A percentile compares a stretch with the other conserved stretches of the same genome.
phyloP scores from a whole-genome alignment of 2,329 filamentous ascomycete genomes.

The Beauveria sp. region DNA sequence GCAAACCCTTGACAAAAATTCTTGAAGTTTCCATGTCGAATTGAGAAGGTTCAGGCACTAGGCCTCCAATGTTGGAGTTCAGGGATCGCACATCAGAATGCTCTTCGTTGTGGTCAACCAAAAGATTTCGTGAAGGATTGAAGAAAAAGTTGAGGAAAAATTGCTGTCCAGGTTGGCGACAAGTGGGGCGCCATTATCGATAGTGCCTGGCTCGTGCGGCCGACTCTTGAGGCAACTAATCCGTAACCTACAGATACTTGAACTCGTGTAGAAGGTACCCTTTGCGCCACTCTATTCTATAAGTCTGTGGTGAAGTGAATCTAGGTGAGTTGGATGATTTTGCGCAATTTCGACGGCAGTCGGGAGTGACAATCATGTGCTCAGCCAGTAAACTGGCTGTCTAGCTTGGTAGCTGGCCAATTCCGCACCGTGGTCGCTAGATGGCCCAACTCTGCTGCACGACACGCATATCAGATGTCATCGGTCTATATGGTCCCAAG shows the following conservation, averaged over 20 bases:
- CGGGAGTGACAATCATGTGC: too few species aligned
- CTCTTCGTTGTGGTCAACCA: constrained; percentile 13
- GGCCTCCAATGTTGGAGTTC: constrained; percentile 12
- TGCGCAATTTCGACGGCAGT: too few species aligned
- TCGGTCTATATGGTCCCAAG: too few species aligned
- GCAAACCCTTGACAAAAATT: constrained; percentile 74
- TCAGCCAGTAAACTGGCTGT: too few species aligned
- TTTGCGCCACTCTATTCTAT: too few species aligned
- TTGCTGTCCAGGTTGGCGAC: constrained; percentile 13
- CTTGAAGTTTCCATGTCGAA: constrained; percentile 52
- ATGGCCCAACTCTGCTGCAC: too few species aligned
- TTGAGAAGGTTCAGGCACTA: constrained; percentile 11
- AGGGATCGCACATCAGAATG: constrained; percentile 10
- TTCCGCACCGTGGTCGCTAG: too few species aligned
- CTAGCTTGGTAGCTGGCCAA: too few species aligned
- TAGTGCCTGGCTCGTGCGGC: constrained; percentile 1
- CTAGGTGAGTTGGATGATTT: too few species aligned
- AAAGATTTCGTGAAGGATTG: constrained; percentile 15
- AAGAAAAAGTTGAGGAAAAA: constrained; percentile 20
- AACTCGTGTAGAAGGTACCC: too few species aligned
- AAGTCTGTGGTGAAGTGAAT: too few species aligned
- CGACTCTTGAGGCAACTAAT: neutral
- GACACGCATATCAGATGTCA: too few species aligned
- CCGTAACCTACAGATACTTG: neutral
- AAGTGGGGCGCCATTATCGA: constrained; percentile 15